Evolutionary conservation across 306 rosid genomes (phyloP), one percentile per base, ranked within the genome.

Genomic region (Dalbergia cochinchinensis): DNA sequence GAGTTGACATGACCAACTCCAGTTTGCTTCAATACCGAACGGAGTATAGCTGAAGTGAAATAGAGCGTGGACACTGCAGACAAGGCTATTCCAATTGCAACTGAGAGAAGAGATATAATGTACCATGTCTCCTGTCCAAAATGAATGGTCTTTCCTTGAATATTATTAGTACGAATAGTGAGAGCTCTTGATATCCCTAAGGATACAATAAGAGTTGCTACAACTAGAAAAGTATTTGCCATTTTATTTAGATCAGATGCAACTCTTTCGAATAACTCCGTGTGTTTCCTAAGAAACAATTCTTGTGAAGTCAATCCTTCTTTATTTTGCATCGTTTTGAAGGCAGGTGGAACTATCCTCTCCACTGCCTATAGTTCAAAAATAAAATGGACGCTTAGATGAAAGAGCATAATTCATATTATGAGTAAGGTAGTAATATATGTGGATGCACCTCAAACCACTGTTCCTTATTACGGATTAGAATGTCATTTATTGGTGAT

Each of bases 141-240:
- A 5, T 22, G 2, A 8, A 13, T 42, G 15, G 60, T 48, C 39
- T 48, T 16, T 48, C 10, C 11, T 5, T 11, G 15, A 74, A 14
- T 60, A 19, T 34, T 31, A 0, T 33, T 16, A 42, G 58, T 65
- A 0, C 57, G 69, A 37, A 74, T 35, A 12, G 68, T 59, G n/a
- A 74, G 42, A n/a, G 69, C 57, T 14, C 44, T 59, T 8, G 68
- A 3, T 7, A 74, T 41, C 7, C 62, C 78, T 5, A 74, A 2
- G 0, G 31, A 14, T 7, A 65, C 11, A 60, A 74, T 14, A 7
- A 74, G 68, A 2, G 78, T 74, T 59, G 44, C 78, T 31, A 74
- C 59, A 19, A 74, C 31, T 18, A 74, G 9, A 74, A 65, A 37
- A 74, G 16, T 48, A 59, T 74, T 59, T 34, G 69, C 26, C n/a